These are phyloP conservation scores for Nemania sp. DNA, from an alignment of 2,329 filamentous ascomycete species.

Conservation along the genomic window DNA sequence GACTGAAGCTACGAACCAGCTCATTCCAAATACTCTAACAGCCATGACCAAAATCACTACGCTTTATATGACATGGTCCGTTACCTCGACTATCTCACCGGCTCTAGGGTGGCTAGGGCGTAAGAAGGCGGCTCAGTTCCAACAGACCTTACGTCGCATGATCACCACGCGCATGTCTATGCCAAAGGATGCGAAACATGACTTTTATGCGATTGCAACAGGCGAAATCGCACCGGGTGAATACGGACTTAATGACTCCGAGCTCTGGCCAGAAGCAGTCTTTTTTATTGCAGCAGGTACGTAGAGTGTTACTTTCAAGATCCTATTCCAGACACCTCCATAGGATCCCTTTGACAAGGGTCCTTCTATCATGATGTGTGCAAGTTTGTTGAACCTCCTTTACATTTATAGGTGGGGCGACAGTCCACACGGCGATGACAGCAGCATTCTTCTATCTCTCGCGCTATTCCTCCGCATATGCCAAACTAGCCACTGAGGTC, in stretches of 20 bases:
- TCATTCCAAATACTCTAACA: conserved; percentile 4
- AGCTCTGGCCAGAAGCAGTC: conserved; percentile 20
- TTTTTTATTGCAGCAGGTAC: conserved; percentile 12
- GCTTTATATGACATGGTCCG: conserved; percentile 17
- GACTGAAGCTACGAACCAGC: conserved; percentile 11
- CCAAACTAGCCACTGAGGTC: neutral
- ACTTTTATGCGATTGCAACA: conserved; percentile 18
- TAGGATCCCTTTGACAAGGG: too few relatives aligned
- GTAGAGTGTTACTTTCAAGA: too few relatives aligned
- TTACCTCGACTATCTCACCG: neutral
- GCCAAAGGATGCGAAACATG: conserved; percentile 12
- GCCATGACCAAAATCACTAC: neutral
- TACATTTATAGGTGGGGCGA: neutral
- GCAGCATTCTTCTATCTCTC: conserved; percentile 10
- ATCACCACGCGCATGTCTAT: conserved; percentile 16
- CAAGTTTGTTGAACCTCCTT: too few relatives aligned
- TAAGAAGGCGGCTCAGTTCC: conserved; percentile 6
- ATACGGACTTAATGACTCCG: neutral
- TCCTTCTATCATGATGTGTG: too few relatives aligned
- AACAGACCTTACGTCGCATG: conserved; percentile 15
- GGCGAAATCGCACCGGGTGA: neutral
- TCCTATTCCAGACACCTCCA: too few relatives aligned
- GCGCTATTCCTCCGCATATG: neutral
- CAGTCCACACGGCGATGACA: neutral
- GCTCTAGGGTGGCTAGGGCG: conserved; percentile 12